Percentiles rank a stretch among this genome's conserved stretches.
phyloP scores from a whole-genome alignment of 768 basidiomycete species.

The Chalciporus chontae region DNA sequence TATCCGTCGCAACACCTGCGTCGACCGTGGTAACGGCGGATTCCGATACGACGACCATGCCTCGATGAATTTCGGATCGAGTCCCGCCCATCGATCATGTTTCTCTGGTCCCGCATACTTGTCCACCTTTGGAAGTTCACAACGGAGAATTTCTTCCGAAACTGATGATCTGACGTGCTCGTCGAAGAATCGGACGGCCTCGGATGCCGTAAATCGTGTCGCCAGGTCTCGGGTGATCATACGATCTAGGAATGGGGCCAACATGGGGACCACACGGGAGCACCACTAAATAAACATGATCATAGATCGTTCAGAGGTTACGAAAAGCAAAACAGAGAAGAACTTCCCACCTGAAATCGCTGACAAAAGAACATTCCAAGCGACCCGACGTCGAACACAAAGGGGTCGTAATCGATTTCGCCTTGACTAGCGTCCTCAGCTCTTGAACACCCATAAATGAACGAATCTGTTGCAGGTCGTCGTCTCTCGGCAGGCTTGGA shows the following conservation, averaged over 20 bases:
- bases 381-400: slow-evolving; percentile 25
- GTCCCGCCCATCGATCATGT: slow-evolving; percentile 2
- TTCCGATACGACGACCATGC: not conserved
- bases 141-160: no score
- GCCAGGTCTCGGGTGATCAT: no score
- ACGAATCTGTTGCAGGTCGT: slow-evolving; percentile 2
- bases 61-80: not conserved
- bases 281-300: not conserved
- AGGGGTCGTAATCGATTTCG: slow-evolving; percentile 26
- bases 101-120: no score
- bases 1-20: not conserved
- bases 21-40: not conserved
- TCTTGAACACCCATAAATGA: not conserved
- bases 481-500: not conserved
- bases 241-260: slow-evolving; percentile 24
- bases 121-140: no score
- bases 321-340: no score
- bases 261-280: slow-evolving; percentile 16
- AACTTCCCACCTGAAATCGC: not conserved
- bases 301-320: no score
- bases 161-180: no score
- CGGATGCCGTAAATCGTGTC: no score
- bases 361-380: slow-evolving; percentile 21
- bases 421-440: slow-evolving; percentile 18
- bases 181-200: no score